A percentile compares a stretch with the other conserved stretches of the same genome.
Conservation (phyloP, 805 yeast species). For the Saturnispora ahearnii region DNA sequence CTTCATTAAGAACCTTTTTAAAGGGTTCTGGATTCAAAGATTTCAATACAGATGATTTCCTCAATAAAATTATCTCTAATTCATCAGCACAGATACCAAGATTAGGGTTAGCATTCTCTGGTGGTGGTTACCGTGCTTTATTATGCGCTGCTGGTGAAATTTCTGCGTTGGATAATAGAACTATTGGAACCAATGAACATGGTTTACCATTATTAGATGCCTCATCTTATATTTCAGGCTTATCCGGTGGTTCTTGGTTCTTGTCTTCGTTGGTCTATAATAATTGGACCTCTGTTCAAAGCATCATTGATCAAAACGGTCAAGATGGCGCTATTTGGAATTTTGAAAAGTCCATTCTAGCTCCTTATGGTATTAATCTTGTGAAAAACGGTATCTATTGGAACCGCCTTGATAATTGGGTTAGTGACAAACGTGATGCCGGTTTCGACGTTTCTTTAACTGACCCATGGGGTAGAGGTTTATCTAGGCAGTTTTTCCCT, state of each 20-base stretch:
- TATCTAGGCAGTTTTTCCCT: conserved; percentile 66
- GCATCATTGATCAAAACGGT: conserved; percentile 35
- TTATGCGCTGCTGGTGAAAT: conserved; percentile 76
- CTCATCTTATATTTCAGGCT: conserved; percentile 62
- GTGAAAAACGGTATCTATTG: conserved; percentile 44
- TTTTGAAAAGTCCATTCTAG: conserved; percentile 47
- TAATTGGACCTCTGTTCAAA: conserved; percentile 64
- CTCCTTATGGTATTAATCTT: conserved; percentile 55
- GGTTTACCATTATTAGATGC: conserved; percentile 72
- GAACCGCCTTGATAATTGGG: conserved; percentile 43
- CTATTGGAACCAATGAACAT: conserved; percentile 39
- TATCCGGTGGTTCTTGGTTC: conserved; percentile 83
- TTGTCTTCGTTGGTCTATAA: conserved; percentile 60
- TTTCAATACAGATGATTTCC: conserved; percentile 37
- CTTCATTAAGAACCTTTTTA: conserved; percentile 38
- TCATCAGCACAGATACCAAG: conserved; percentile 31
- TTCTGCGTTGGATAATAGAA: conserved; percentile 69
- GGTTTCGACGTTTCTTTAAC: conserved; percentile 63
- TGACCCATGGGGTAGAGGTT: conserved; percentile 73
- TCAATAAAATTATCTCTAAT: conserved; percentile 27
- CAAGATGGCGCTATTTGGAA: conserved; percentile 55
- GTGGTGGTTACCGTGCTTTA: conserved; percentile 92
- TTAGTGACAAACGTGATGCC: conserved; percentile 45
- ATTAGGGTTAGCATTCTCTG: conserved; percentile 59
- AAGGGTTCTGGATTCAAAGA: conserved; percentile 37